Evolutionary conservation across 441 rosid genomes (phyloP).

Genomic region (Brassica hybrid): DNA sequence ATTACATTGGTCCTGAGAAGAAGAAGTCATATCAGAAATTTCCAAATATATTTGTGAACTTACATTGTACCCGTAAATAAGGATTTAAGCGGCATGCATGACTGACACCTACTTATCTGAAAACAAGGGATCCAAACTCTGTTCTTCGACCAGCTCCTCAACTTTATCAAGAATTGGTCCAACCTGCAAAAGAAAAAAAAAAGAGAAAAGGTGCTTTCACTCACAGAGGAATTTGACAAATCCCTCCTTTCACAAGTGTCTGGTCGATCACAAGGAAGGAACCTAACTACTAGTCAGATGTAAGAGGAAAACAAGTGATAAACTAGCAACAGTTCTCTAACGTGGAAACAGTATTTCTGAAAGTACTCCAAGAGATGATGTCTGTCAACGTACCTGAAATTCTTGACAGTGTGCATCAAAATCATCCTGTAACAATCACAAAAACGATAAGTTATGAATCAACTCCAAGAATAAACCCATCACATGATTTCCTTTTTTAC

Average conservation of each 20-base stretch:
- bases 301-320: neutral
- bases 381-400: conserved; percentile 31
- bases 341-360: neutral
- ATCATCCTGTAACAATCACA: conserved; percentile 33
- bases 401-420: conserved; percentile 37
- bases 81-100: neutral
- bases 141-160: conserved; percentile 81
- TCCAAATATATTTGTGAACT: neutral
- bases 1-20: conserved; percentile 65
- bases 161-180: conserved; percentile 67
- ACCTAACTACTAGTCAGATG: neutral
- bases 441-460: no score
- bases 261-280: conserved; percentile 11
- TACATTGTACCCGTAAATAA: neutral
- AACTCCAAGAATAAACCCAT: conserved; percentile 3
- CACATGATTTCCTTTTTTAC: neutral
- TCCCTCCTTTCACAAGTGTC: neutral
- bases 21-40: conserved; percentile 28
- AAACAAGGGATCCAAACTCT: conserved; percentile 64
- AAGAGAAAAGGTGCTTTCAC: neutral
- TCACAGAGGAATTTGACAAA: neutral
- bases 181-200: conserved; percentile 45
- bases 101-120: conserved; percentile 62
- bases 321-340: neutral
- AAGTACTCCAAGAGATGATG: neutral